Evolutionary conservation across 2,329 filamentous ascomycete species (phyloP).

Genomic region (Chrysoporthe puriensis): DNA sequence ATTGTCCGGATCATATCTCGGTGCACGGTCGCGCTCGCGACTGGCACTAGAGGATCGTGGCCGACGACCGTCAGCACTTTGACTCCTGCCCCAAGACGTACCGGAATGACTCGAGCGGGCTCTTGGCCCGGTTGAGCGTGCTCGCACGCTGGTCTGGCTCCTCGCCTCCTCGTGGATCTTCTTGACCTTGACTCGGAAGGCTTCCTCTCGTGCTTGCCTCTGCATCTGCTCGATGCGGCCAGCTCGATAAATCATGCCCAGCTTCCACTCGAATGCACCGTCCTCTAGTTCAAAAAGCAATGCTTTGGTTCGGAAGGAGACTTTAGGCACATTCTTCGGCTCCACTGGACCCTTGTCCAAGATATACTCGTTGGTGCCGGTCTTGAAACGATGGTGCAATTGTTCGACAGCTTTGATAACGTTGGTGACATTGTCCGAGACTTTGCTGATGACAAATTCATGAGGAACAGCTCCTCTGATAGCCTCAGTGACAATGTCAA

Average conservation of each 20-base stretch:
- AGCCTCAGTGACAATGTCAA: constrained; percentile 84
- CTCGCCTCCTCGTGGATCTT: constrained; percentile 72
- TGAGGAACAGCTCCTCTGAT: constrained; percentile 88
- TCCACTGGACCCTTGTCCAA: constrained; percentile 82
- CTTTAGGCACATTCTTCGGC: constrained; percentile 83
- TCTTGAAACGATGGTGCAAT: constrained; percentile 90
- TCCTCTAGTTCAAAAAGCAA: constrained; percentile 93
- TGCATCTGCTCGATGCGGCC: constrained; percentile 90
- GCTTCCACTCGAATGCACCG: constrained; percentile 95
- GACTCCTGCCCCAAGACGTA: constrained; percentile 52
- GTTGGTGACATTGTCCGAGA: constrained; percentile 94
- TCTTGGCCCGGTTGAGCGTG: constrained; percentile 55
- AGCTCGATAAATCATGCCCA: constrained; percentile 90
- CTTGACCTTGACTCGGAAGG: constrained; percentile 85
- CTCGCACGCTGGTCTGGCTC: constrained; percentile 57
- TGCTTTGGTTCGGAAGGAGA: constrained; percentile 80
- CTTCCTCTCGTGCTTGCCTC: constrained; percentile 84
- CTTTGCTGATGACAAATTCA: constrained; percentile 83
- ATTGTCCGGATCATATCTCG: constrained; percentile 80
- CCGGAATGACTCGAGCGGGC: constrained; percentile 39
- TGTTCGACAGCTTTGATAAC: constrained; percentile 85
- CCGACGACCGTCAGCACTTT: constrained; percentile 56
- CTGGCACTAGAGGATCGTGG: constrained; percentile 40
- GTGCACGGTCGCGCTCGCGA: constrained; percentile 48
- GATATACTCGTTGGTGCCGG: constrained; percentile 85